Evolutionary conservation across 1,284 basidiomycete species (phyloP).

Genomic region (Heimioporus retisporus): DNA sequence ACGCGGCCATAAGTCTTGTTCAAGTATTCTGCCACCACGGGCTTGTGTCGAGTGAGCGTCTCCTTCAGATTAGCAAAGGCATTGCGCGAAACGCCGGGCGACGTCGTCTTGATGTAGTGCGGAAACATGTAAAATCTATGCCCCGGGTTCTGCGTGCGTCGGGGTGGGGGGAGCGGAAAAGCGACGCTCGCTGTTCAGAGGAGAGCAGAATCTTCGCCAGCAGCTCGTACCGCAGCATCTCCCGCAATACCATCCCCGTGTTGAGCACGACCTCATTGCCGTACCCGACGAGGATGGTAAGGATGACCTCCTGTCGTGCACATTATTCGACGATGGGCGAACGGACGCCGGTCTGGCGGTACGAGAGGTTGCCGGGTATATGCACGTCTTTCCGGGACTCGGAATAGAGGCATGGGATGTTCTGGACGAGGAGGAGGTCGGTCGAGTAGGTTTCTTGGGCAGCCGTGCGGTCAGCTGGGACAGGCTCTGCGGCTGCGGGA

Average conservation of each 20-base stretch:
- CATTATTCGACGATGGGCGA: constrained; percentile 96
- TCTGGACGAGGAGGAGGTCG: constrained; percentile 89
- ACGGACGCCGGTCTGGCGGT: constrained; percentile 93
- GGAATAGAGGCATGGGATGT: constrained; percentile 94
- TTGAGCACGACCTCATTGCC: constrained; percentile 96
- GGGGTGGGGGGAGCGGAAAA: background rate
- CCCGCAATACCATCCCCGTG: constrained; percentile 97
- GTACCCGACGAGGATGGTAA: constrained; percentile 91
- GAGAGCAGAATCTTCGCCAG: constrained; percentile 93
- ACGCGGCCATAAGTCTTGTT: constrained; percentile 98
- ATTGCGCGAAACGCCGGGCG: constrained; percentile 98
- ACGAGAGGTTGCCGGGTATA: constrained; percentile 96
- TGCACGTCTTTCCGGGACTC: constrained; percentile 98
- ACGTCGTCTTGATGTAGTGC: constrained; percentile 97
- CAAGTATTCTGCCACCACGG: constrained; percentile 97
- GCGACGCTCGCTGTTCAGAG: constrained; percentile 85
- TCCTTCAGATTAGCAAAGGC: constrained; percentile 98
- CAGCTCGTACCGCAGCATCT: constrained; percentile 96
- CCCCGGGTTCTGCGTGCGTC: constrained; percentile 14
- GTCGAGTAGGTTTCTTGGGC: constrained; percentile 96
- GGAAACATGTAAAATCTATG: constrained; percentile 96
- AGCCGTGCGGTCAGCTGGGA: constrained; percentile 93
- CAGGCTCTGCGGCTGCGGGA: constrained; percentile 63
- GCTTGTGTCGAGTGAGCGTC: constrained; percentile 94
- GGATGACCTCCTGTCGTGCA: constrained; percentile 84